Conservation (phyloP, 106 monocot species). For the Xerophyta viscosa region DNA sequence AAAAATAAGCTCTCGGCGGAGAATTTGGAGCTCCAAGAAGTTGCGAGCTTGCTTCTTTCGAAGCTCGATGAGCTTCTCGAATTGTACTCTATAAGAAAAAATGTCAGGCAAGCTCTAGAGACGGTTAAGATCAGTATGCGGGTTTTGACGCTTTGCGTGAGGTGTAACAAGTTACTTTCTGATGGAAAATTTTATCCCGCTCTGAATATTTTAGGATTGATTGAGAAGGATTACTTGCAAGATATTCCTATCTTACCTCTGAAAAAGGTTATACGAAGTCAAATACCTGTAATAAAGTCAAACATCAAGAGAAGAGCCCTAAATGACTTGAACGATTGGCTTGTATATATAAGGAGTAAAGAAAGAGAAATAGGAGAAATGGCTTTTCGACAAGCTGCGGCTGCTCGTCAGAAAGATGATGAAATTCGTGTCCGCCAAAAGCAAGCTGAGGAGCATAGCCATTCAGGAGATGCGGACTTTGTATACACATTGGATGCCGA, state of each 20-base stretch:
- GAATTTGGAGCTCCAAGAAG: slow-evolving; percentile 14
- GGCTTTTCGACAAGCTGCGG: slow-evolving; percentile 9
- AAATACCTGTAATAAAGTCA: slow-evolving; percentile 12
- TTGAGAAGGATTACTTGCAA: slow-evolving; percentile 11
- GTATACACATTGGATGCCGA: slow-evolving; percentile 11
- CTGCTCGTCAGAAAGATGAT: slow-evolving; percentile 14
- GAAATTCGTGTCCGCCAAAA: slow-evolving; percentile 11
- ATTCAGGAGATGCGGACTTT: not conserved
- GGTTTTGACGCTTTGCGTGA: slow-evolving; percentile 11
- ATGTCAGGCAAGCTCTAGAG: slow-evolving; percentile 6
- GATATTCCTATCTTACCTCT: slow-evolving; percentile 5
- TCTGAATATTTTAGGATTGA: slow-evolving; percentile 8
- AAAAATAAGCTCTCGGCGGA: slow-evolving; percentile 8
- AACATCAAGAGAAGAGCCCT: slow-evolving; percentile 10
- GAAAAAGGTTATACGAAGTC: slow-evolving; percentile 5
- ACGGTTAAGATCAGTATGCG: slow-evolving; percentile 12
- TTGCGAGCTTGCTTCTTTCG: slow-evolving; percentile 8
- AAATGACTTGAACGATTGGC: slow-evolving; percentile 21
- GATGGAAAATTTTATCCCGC: slow-evolving; percentile 8
- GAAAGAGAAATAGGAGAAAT: slow-evolving; percentile 15
- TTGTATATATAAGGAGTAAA: slow-evolving; percentile 12
- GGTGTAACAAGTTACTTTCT: slow-evolving; percentile 11
- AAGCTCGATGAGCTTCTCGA: slow-evolving; percentile 23
- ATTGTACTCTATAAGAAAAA: slow-evolving; percentile 13
- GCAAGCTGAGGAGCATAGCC: slow-evolving; percentile 15